Base-by-base conservation (phyloP, 805 yeast genomes). In the Schwanniomyces vanrijiae region DNA sequence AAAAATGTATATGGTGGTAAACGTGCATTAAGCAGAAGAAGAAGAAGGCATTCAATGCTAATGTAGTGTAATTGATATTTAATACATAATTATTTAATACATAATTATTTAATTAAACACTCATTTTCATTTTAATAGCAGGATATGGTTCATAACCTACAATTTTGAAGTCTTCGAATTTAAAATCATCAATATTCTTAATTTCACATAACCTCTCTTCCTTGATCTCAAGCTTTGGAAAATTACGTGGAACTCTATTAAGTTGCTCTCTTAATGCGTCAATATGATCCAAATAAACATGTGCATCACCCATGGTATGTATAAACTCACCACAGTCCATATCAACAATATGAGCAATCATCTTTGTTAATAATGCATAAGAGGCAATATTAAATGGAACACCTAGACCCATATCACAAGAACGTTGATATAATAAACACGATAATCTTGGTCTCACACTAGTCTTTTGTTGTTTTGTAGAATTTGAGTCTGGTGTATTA, bases 361-460 rank as follows among this genome's bases (percentile, higher is more conserved):
- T 92, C 57, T 81, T 85, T 1, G 97, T 91, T 51, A 94, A 75
- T 45, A 94, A 73, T 0, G 99, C 96, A 63, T 94, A 94, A 0
- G 97, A 90, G 0, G 99, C 99, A 60, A 94, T 94, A 64, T 94
- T 94, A 68, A 94, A 94, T 0, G 99, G 99, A 19, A 94, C 98
- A 11, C 99, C 99, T n/a, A 94, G 78, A 0, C 99, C 99, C 97
- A 94, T 91, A 62, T 94, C 99, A 68, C 98, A 92, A n/a, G 96
- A 88, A 59, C 99, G 81, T 71, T 94, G 99, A 68, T 94, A 94
- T 73, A 94, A 73, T 48, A 86, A 80, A 65, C 99, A 94, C 10
- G 94, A 87, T 46, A 94, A 77, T 58, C 77, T 82, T 19, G 95
- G 95, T 56, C 69, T 81, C 3, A 61, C 48, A 19, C 43, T 26